Evolutionary conservation across 768 basidiomycete genomes (phyloP).

Genomic region (Agrocybe praecox): DNA sequence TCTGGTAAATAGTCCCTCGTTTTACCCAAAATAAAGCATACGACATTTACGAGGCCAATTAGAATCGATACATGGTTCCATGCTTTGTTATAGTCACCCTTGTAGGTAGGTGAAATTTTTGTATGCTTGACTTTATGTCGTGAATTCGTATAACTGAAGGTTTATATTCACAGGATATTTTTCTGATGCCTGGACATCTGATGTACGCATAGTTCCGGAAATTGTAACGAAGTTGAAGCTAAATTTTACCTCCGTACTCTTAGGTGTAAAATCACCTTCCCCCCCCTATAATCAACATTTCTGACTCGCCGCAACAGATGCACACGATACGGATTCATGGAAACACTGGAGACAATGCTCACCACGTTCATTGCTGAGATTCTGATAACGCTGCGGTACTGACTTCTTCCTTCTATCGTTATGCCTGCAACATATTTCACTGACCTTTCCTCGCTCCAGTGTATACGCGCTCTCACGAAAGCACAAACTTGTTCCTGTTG

Average conservation of each 20-base stretch:
- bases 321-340: slow-evolving; percentile 7
- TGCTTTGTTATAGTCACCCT: slow-evolving; percentile 6
- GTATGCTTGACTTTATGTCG: no score
- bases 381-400: slow-evolving; percentile 1
- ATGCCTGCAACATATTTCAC: not conserved
- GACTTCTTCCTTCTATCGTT: not conserved
- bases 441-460: not conserved
- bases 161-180: slow-evolving; percentile 9
- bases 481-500: not conserved
- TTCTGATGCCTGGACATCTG: not conserved
- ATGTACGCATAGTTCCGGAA: not conserved
- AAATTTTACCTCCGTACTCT: no score
- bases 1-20: not conserved
- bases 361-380: slow-evolving; percentile 7
- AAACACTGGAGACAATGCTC: slow-evolving; percentile 7
- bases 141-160: no score
- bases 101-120: not conserved
- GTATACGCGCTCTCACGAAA: slow-evolving; percentile 2
- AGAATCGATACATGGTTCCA: slow-evolving; percentile 8
- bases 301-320: not conserved
- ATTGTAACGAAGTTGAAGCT: no score
- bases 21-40: not conserved
- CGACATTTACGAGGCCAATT: not conserved
- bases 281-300: no score
- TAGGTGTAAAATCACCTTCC: no score